Evolutionary conservation across 1,284 basidiomycete genomes (phyloP).

Genomic region (Fomitopsis palustris): DNA sequence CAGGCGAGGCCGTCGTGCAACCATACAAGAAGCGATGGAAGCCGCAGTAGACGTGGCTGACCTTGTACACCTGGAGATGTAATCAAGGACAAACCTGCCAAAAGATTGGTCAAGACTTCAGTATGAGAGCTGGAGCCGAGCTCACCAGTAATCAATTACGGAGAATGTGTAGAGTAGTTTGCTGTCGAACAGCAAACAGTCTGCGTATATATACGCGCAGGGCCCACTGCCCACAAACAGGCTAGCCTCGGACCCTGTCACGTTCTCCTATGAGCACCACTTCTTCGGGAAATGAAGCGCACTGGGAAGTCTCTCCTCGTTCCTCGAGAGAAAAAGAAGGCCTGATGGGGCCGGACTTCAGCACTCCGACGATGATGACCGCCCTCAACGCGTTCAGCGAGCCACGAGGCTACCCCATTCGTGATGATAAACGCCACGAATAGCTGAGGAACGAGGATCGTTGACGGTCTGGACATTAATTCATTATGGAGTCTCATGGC

Average conservation of each 20-base stretch:
- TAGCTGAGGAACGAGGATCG: not conserved
- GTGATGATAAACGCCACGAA: not conserved
- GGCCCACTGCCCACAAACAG: not conserved
- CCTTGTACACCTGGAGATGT: constrained; percentile 20
- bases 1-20: constrained; percentile 34
- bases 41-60: constrained; percentile 30
- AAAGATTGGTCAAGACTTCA: not conserved
- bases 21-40: constrained; percentile 43
- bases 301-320: not conserved
- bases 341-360: not conserved
- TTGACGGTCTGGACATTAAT: not conserved
- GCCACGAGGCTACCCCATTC: constrained; percentile 1
- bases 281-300: not conserved
- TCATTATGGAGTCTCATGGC: not conserved
- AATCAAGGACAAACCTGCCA: not conserved
- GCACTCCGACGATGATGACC: not conserved
- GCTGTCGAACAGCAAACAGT: not conserved
- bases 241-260: not conserved
- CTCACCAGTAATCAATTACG: not conserved
- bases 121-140: not conserved
- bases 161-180: not conserved
- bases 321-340: not conserved
- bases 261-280: not conserved
- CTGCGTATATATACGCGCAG: not conserved
- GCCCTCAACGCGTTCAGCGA: not conserved